Conservation (phyloP, 2,329 filamentous ascomycete species). For the Lachnellula arida region DNA sequence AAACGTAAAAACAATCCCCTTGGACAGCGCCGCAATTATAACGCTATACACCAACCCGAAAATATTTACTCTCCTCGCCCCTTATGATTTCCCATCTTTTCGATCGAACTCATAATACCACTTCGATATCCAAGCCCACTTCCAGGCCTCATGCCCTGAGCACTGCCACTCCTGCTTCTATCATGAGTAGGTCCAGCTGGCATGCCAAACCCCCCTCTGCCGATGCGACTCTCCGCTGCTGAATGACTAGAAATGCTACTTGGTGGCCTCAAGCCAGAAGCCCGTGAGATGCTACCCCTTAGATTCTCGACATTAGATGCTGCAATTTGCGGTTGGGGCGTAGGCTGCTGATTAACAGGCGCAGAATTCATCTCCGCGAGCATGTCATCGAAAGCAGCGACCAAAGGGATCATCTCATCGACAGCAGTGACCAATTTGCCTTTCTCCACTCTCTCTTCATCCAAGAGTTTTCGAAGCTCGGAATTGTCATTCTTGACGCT, state of each 20-base stretch:
- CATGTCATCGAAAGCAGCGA: slow-evolving; percentile 37
- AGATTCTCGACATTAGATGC: slow-evolving; percentile 43
- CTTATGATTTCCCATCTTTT: slow-evolving; percentile 71
- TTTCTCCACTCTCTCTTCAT: slow-evolving; percentile 76
- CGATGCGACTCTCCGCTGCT: slow-evolving; percentile 44
- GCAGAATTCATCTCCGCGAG: slow-evolving; percentile 27
- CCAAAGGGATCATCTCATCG: slow-evolving; percentile 78
- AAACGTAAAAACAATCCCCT: not conserved
- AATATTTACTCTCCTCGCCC: slow-evolving; percentile 22
- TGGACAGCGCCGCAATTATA: not conserved
- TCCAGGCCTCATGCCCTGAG: slow-evolving; percentile 22
- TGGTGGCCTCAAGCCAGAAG: slow-evolving; percentile 58
- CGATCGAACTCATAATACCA: slow-evolving; percentile 79
- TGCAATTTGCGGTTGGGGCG: slow-evolving; percentile 27
- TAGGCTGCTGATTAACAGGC: slow-evolving; percentile 24
- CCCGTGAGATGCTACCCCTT: slow-evolving; percentile 50
- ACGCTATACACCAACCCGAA: not conserved
- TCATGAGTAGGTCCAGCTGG: slow-evolving; percentile 20
- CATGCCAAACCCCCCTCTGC: slow-evolving; percentile 28
- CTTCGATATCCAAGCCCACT: slow-evolving; percentile 47
- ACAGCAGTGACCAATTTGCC: slow-evolving; percentile 76
- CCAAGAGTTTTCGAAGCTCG: slow-evolving; percentile 59
- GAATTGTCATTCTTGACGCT: slow-evolving; percentile 68
- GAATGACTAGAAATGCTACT: slow-evolving; percentile 38
- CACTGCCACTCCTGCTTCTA: slow-evolving; percentile 36